Base-by-base conservation (phyloP, 768 basidiomycete species). In the Podaxis sp. region DNA sequence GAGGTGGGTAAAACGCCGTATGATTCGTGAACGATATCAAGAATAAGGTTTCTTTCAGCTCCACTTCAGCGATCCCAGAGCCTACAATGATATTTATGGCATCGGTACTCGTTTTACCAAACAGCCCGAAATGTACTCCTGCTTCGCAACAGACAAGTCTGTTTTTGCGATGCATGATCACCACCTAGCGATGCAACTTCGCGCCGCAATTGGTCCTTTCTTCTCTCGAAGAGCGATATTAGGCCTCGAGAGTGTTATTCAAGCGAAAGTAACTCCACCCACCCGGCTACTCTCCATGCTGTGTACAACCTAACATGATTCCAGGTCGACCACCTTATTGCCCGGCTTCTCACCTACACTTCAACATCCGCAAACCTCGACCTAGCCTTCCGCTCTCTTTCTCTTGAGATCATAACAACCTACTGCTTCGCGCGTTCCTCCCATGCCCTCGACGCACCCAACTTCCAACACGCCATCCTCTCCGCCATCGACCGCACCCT, bases 191-290 rank as follows among this genome's bases (percentile, higher is more conserved):
- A 75, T 68, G 52, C 72, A 73, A 56, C 66, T 75, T 51, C 68
- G 76, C 48, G 75, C 75, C 48, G 65, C 75, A 44, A 75, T 80
- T 19, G 72, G 74, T 3, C 76, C 77, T 12, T 74, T 79, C 63
- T 80, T 80, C 59, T 78, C 77, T 24, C 72, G 79, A 52, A 69
- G 71, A n/a, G 74, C 77, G 9, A 76, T 79, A 55, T 68, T 79
- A 19, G 69, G 73, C 28, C 72, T 78, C 28, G 77, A 80, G 64
- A 66, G 66, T 17, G 68, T 74, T 9, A 66, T 80, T 17, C 76
- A 76, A 66, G 53, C 69, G 26, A 77, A 76, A 66, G 77, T 74
- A 56, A 57, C 52, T 26, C 33, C 65, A 33, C 28, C n/a, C n/a
- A 46, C n/a, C 44, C 33, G 1, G 38, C 8, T 51, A 40, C 22